Evolutionary conservation across 257 asterid species (phyloP).

Genomic region (Nicotiana tabacum): DNA sequence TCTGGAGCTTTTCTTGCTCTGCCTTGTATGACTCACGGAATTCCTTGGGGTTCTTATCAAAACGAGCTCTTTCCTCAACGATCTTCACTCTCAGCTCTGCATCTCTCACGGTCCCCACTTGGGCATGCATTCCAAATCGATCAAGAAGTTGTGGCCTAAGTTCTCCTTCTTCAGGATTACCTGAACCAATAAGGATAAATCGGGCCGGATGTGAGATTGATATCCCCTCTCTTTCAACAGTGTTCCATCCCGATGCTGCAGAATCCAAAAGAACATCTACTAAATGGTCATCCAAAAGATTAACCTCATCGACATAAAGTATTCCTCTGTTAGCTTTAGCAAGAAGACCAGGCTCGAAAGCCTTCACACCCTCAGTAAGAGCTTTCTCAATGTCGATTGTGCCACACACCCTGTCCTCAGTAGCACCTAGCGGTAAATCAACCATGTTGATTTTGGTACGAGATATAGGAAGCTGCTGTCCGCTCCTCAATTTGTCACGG

Average conservation of each 20-base stretch:
- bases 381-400: constrained; percentile 95
- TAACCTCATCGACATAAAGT: constrained; percentile 87
- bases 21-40: constrained; percentile 58
- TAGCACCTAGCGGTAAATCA: constrained; percentile 89
- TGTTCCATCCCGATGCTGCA: constrained; percentile 94
- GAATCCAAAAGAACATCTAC: constrained; percentile 89
- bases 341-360: constrained; percentile 89
- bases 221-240: constrained; percentile 91
- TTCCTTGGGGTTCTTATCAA: constrained; percentile 70
- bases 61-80: constrained; percentile 89
- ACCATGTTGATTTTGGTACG: constrained; percentile 82
- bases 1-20: constrained; percentile 81
- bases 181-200: constrained; percentile 85
- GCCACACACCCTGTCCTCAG: constrained; percentile 91
- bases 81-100: constrained; percentile 96
- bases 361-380: constrained; percentile 89
- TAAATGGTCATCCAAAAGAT: constrained; percentile 87
- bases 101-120: constrained; percentile 78
- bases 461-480: constrained; percentile 45
- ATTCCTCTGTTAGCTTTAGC: constrained; percentile 94
- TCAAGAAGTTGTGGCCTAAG: constrained; percentile 96
- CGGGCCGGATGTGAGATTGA: constrained; percentile 94
- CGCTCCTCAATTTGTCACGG: constrained; percentile 48
- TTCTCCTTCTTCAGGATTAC: constrained; percentile 96
- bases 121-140: constrained; percentile 96